Conservation (phyloP, 139 green algal species). For the Chlorella sp. region DNA sequence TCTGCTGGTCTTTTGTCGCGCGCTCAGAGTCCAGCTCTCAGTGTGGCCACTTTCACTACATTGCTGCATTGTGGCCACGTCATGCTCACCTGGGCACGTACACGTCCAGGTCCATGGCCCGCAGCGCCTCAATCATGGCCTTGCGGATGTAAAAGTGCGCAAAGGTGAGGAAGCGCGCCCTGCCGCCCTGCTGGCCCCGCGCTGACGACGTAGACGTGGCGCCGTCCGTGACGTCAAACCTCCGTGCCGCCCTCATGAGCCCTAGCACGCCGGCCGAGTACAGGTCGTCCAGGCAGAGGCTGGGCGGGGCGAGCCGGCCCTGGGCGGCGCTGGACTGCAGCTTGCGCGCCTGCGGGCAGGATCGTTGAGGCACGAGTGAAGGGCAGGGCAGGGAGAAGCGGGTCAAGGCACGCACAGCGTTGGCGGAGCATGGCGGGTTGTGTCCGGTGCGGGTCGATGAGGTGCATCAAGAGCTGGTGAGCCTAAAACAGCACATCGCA, state of each 20-base stretch:
- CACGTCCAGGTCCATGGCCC: neutral
- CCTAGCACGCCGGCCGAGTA: neutral
- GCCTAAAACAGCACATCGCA: neutral
- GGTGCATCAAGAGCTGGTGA: neutral
- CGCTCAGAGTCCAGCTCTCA: too few species aligned
- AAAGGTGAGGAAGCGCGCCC: neutral
- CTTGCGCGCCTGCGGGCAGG: neutral
- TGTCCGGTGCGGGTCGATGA: too few species aligned
- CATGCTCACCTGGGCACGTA: too few species aligned
- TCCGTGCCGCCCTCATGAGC: neutral
- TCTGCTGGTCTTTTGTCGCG: too few species aligned
- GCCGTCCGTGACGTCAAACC: neutral
- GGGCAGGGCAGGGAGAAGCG: neutral
- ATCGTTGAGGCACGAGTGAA: neutral
- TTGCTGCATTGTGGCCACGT: too few species aligned
- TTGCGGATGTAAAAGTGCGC: constrained; percentile 8
- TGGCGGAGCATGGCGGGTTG: too few species aligned
- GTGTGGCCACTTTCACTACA: too few species aligned
- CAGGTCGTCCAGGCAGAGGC: neutral
- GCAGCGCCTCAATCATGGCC: neutral
- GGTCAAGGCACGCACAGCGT: neutral
- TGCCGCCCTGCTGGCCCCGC: neutral
- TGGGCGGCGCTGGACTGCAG: too few species aligned
- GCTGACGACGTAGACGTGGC: neutral
- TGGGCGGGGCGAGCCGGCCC: too few species aligned